phyloP scores from a whole-genome alignment of 2,329 filamentous ascomycete species.

The Chaetomium sp. region DNA sequence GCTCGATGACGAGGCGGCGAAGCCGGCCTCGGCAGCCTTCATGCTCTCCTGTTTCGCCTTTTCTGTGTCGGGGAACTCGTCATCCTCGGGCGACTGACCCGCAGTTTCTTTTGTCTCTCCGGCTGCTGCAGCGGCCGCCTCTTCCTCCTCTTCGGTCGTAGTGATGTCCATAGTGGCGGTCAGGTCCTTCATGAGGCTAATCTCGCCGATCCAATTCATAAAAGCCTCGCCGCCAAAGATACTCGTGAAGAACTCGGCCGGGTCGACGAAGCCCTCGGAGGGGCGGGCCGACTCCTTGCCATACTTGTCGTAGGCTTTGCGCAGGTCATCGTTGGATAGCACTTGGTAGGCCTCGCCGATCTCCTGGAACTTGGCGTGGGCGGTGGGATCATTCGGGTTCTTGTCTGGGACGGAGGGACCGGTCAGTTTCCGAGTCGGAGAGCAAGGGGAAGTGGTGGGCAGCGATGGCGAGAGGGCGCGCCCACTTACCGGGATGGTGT shows the following conservation, averaged over 20 bases:
- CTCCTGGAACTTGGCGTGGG: slow-evolving; percentile 90
- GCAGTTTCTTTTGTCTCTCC: slow-evolving; percentile 11
- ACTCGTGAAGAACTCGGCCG: slow-evolving; percentile 95
- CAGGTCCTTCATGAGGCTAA: slow-evolving; percentile 96
- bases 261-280: slow-evolving; percentile 90
- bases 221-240: slow-evolving; percentile 98
- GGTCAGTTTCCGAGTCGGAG: slow-evolving; percentile 22
- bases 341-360: slow-evolving; percentile 78
- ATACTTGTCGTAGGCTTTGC: slow-evolving; percentile 93
- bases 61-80: slow-evolving; percentile 59
- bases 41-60: slow-evolving; percentile 60
- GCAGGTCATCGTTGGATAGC: slow-evolving; percentile 81
- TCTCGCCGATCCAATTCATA: slow-evolving; percentile 94
- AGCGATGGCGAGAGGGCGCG: background rate
- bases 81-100: slow-evolving; percentile 39
- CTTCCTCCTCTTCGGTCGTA: slow-evolving; percentile 74
- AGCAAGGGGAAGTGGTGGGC: slow-evolving; percentile 1
- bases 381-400: slow-evolving; percentile 93
- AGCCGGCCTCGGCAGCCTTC: slow-evolving; percentile 44
- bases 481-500: slow-evolving; percentile 74
- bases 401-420: slow-evolving; percentile 65
- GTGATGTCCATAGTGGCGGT: slow-evolving; percentile 99
- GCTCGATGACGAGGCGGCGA: slow-evolving; percentile 34
- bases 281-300: slow-evolving; percentile 95
- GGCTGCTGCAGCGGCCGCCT: slow-evolving; percentile 46